Conservation (phyloP, 2,329 filamentous ascomycete genomes). For the Neophaeococcomyces aloes region DNA sequence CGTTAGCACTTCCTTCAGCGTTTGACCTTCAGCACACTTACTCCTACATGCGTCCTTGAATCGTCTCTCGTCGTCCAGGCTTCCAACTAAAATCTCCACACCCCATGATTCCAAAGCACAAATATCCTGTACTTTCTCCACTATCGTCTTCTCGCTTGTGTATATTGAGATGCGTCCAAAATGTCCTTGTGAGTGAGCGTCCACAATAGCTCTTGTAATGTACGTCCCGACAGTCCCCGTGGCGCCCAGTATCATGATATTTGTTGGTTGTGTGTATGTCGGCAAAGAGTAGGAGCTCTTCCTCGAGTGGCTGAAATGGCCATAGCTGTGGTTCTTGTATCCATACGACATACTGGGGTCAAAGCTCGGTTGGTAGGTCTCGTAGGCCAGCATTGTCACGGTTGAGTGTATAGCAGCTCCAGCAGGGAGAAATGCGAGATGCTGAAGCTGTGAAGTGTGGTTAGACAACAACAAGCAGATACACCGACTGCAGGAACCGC, state of each 20-base stretch:
- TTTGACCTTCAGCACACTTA: conserved; percentile 16
- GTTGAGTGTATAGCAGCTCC: neutral
- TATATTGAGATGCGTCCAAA: conserved; percentile 47
- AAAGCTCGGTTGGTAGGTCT: conserved; percentile 7
- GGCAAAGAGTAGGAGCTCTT: conserved; percentile 4
- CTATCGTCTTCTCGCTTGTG: conserved; percentile 44
- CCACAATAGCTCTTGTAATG: conserved; percentile 42
- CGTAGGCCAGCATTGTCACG: conserved; percentile 8
- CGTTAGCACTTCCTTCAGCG: conserved; percentile 1
- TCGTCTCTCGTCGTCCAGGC: conserved; percentile 43
- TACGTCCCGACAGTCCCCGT: conserved; percentile 44
- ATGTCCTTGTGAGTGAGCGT: conserved; percentile 26
- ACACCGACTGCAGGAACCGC: neutral
- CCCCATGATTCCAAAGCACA: conserved; percentile 37
- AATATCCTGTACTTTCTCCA: conserved; percentile 41
- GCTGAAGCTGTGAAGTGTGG: neutral
- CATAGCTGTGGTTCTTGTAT: conserved; percentile 8
- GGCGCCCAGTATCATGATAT: conserved; percentile 44
- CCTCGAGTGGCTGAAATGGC: conserved; percentile 1
- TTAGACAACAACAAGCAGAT: neutral
- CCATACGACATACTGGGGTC: conserved; percentile 7
- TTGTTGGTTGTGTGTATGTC: conserved; percentile 22
- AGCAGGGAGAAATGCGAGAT: neutral
- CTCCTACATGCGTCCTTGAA: conserved; percentile 47
- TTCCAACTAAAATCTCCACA: conserved; percentile 46